These are phyloP conservation scores for Plasmodium cynomolgi DNA, from an alignment of 169 alveolate species.

Conservation along the genomic window DNA sequence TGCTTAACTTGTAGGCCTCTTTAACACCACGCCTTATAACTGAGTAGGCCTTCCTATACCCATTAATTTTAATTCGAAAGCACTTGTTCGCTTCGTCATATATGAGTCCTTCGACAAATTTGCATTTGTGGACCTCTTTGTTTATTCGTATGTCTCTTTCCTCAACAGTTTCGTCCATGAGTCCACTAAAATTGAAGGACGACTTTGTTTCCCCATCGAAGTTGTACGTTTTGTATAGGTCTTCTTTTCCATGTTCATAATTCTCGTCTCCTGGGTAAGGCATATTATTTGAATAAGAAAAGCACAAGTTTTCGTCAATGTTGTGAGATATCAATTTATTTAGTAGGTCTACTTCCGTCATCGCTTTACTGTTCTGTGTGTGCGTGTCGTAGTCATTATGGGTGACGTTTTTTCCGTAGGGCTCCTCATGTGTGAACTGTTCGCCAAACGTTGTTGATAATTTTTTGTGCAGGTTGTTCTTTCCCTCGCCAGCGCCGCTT, in stretches of 20 bases:
- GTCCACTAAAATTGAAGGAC: conserved; percentile 5
- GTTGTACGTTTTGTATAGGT: conserved; percentile 18
- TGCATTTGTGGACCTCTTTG: conserved; percentile 68
- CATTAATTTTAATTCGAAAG: conserved; percentile 68
- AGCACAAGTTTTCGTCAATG: conserved; percentile 10
- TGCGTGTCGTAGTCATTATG: not conserved
- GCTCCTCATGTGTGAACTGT: not conserved
- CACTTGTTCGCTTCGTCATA: conserved; percentile 75
- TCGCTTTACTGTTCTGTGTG: not conserved
- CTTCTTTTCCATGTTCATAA: conserved; percentile 48
- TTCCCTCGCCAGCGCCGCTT: not conserved
- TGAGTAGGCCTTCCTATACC: conserved; percentile 72
- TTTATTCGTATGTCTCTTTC: conserved; percentile 74
- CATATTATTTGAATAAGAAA: conserved; percentile 15
- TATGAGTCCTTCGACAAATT: conserved; percentile 70
- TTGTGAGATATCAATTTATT: conserved; percentile 19
- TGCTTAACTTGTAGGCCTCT: conserved; percentile 74
- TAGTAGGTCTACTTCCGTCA: not conserved
- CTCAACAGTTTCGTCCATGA: conserved; percentile 55
- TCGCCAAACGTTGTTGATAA: not conserved
- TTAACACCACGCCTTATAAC: conserved; percentile 76
- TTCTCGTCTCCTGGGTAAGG: not conserved
- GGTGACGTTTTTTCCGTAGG: not conserved
- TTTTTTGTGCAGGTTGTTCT: not conserved
- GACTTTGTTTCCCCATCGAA: conserved; percentile 15